Percentiles rank a stretch among this genome's conserved stretches.
Conservation (phyloP, 2,329 filamentous ascomycete species). For the Exophiala sp. region DNA sequence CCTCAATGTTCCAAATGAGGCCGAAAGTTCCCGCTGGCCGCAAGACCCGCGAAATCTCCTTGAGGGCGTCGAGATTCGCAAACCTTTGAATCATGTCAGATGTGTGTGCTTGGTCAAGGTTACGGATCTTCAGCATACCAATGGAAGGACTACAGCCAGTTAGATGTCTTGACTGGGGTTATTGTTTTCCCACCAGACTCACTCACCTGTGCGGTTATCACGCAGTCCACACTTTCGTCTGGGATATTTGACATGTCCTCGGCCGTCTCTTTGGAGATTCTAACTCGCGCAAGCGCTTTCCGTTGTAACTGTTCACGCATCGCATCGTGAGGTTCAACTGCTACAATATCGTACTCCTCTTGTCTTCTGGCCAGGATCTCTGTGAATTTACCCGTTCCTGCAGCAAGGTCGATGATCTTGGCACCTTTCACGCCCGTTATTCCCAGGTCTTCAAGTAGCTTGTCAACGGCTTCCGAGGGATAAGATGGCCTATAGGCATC, state of each 20-base stretch:
- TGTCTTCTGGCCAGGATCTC: constrained; percentile 53
- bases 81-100: constrained; percentile 49
- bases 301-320: constrained; percentile 58
- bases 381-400: constrained; percentile 67
- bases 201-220: constrained; percentile 62
- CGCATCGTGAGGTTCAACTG: constrained; percentile 59
- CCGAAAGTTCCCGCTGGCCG: constrained; percentile 56
- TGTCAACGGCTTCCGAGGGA: constrained; percentile 51
- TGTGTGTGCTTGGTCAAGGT: constrained; percentile 4
- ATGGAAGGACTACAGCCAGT: constrained; percentile 38
- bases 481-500: constrained; percentile 65
- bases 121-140: constrained; percentile 42
- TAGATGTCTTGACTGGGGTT: background rate
- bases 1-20: constrained; percentile 68
- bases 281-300: constrained; percentile 54
- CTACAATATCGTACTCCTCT: constrained; percentile 56
- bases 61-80: constrained; percentile 55
- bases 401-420: constrained; percentile 52
- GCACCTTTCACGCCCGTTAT: constrained; percentile 45
- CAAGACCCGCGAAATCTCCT: constrained; percentile 62
- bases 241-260: constrained; percentile 47
- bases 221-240: constrained; percentile 56
- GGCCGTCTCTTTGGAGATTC: constrained; percentile 54
- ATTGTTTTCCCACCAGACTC: background rate
- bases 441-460: constrained; percentile 52